Conservation (phyloP, 192 early-diverging fungal species). For the Backusella sp. region DNA sequence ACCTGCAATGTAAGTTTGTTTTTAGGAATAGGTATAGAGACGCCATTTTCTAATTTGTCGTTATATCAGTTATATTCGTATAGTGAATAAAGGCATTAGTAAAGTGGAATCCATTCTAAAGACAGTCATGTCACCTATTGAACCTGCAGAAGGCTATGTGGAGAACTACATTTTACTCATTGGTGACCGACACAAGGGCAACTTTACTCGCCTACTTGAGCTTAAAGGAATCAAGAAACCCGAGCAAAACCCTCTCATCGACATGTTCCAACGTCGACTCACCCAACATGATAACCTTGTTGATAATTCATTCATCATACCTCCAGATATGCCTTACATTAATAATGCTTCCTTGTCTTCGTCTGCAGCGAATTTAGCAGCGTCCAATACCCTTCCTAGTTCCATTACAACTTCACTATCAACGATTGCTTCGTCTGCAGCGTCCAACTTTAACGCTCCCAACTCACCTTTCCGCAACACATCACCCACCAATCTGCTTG, state of each 20-base stretch:
- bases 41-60: not conserved
- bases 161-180: conserved; percentile 90
- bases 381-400: conserved; percentile 9
- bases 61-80: conserved; percentile 70
- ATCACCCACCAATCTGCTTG: not conserved
- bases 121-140: conserved; percentile 79
- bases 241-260: conserved; percentile 57
- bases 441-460: conserved; percentile 19
- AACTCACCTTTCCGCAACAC: not conserved
- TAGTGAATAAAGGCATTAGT: conserved; percentile 78
- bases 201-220: conserved; percentile 80
- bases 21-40: not conserved
- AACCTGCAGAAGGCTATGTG: conserved; percentile 81
- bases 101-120: conserved; percentile 89
- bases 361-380: not conserved
- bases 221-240: conserved; percentile 72
- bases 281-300: conserved; percentile 35
- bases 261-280: conserved; percentile 51
- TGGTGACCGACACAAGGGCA: conserved; percentile 60
- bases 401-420: conserved; percentile 25
- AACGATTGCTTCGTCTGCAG: conserved; percentile 22
- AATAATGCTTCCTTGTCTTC: not conserved
- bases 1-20: conserved; percentile 56
- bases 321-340: not conserved
- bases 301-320: conserved; percentile 47